Evolutionary conservation across 2,329 filamentous ascomycete genomes (phyloP).

Genomic region (Pseudogymnoascus pannorum): DNA sequence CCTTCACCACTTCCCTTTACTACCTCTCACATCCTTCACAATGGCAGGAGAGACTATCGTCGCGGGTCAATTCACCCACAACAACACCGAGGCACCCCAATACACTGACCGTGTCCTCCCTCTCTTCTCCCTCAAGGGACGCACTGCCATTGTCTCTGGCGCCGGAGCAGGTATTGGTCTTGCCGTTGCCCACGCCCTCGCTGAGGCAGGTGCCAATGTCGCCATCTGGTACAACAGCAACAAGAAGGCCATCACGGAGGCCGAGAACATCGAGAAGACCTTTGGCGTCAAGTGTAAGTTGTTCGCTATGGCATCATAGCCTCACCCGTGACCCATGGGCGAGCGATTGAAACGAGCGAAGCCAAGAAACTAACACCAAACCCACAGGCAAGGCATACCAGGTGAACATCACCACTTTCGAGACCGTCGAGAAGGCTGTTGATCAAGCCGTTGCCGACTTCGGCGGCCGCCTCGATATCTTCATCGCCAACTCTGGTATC

Average conservation of each 20-base stretch:
- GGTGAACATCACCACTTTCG: conserved; percentile 50
- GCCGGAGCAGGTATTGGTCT: conserved; percentile 65
- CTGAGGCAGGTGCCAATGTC: conserved; percentile 65
- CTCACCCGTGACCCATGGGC: neutral
- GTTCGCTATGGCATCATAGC: neutral
- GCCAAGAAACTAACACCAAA: conserved; percentile 10
- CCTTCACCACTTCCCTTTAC: neutral
- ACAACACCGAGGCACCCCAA: conserved; percentile 44
- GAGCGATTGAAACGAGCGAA: conserved; percentile 9
- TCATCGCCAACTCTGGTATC: conserved; percentile 73
- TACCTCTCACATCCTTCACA: neutral
- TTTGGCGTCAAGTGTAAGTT: conserved; percentile 61
- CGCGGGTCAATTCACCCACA: conserved; percentile 46
- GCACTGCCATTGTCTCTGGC: conserved; percentile 63
- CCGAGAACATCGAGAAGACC: conserved; percentile 54
- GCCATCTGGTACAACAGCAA: conserved; percentile 69
- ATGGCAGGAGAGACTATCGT: conserved; percentile 19
- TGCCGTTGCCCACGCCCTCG: conserved; percentile 54
- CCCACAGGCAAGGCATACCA: conserved; percentile 51
- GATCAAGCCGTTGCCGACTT: conserved; percentile 55
- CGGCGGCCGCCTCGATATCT: conserved; percentile 67
- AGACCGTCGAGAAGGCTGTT: conserved; percentile 44
- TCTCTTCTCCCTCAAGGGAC: conserved; percentile 62
- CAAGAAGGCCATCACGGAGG: conserved; percentile 53
- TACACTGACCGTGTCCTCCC: conserved; percentile 47